A percentile compares a stretch with the other conserved stretches of the same genome.
These are phyloP conservation scores for Lichtheimia hyalospora DNA, from an alignment of 371 early-diverging fungal genomes.

Conservation along the genomic window DNA sequence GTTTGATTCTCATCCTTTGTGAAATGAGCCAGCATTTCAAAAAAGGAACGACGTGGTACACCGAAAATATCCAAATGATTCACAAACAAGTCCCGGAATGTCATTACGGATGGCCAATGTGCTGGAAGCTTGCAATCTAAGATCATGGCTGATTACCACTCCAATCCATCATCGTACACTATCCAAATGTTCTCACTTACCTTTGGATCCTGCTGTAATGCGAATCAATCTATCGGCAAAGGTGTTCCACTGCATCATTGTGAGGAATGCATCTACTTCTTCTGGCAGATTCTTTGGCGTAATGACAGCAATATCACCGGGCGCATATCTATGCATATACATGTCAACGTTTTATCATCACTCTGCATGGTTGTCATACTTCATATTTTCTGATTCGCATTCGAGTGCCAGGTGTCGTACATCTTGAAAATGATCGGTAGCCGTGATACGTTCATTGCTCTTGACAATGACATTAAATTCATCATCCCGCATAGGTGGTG, in stretches of 20 bases:
- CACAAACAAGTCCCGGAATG: constrained; percentile 71
- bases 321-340: constrained; percentile 52
- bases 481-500: constrained; percentile 13
- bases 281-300: constrained; percentile 68
- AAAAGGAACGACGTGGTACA: constrained; percentile 87
- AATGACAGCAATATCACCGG: constrained; percentile 85
- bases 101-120: constrained; percentile 50
- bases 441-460: constrained; percentile 70
- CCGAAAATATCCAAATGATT: constrained; percentile 80
- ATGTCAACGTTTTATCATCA: not conserved
- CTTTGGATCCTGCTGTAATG: constrained; percentile 43
- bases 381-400: constrained; percentile 20
- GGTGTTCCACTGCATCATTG: constrained; percentile 69
- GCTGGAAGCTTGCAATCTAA: constrained; percentile 44
- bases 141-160: not conserved
- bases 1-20: constrained; percentile 68
- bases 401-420: constrained; percentile 74
- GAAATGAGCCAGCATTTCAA: constrained; percentile 83
- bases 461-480: constrained; percentile 42
- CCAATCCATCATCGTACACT: no score
- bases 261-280: constrained; percentile 72
- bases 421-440: constrained; percentile 87
- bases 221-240: constrained; percentile 66
- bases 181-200: no score
- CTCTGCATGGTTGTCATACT: not conserved